Conservation (phyloP, 208 protist genomes). For the Acanthamoeba lenticulata region DNA sequence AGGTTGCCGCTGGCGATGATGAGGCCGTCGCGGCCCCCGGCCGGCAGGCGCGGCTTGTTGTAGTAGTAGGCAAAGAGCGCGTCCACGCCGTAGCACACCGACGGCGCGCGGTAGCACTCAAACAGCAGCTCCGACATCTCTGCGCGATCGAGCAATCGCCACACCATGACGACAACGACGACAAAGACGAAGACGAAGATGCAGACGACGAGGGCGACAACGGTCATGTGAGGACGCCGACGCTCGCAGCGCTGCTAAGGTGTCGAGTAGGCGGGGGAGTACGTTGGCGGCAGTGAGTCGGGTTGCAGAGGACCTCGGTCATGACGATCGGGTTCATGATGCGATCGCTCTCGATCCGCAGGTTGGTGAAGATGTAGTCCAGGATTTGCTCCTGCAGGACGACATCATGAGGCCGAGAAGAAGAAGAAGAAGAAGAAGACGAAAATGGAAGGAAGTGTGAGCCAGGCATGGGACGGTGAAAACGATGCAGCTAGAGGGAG, state of each 20-base stretch:
- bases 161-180: background rate
- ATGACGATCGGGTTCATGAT: slow-evolving; percentile 33
- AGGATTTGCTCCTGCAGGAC: slow-evolving; percentile 30
- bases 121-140: slow-evolving; percentile 60
- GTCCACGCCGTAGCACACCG: slow-evolving; percentile 64
- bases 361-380: slow-evolving; percentile 28
- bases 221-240: too few relatives aligned
- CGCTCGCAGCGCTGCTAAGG: background rate
- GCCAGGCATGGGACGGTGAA: background rate
- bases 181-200: background rate
- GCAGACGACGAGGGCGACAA: background rate
- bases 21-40: background rate
- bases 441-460: background rate
- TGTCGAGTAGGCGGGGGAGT: background rate
- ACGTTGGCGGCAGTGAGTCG: slow-evolving; percentile 41
- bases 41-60: slow-evolving; percentile 15
- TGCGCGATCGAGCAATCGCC: background rate
- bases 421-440: background rate
- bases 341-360: slow-evolving; percentile 5
- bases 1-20: background rate
- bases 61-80: slow-evolving; percentile 52
- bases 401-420: background rate
- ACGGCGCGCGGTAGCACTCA: slow-evolving; percentile 32
- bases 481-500: background rate
- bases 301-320: slow-evolving; percentile 61